These are phyloP conservation scores for Ophiocordyceps camponoti-saundersi DNA, from an alignment of 2,329 filamentous ascomycete genomes.

Conservation along the genomic window DNA sequence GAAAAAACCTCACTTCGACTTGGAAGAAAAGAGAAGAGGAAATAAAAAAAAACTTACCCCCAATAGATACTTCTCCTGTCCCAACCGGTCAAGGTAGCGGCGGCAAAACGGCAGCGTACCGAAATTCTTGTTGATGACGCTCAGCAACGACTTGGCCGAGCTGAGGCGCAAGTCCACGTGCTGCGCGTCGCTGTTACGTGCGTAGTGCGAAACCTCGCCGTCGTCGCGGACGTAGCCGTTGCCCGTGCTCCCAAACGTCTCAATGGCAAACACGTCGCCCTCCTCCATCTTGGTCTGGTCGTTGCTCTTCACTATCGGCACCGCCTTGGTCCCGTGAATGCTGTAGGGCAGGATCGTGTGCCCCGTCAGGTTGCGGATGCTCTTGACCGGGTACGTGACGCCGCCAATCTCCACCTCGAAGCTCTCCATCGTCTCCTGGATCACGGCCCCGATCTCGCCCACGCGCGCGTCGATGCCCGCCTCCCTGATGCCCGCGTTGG, in stretches of 20 bases:
- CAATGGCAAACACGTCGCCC: constrained; percentile 86
- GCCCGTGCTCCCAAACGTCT: constrained; percentile 89
- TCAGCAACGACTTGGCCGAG: constrained; percentile 73
- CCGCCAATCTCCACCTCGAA: constrained; percentile 77
- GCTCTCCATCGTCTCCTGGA: constrained; percentile 87
- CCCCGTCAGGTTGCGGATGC: constrained; percentile 73
- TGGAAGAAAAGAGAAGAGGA: not conserved
- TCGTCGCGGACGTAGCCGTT: constrained; percentile 79
- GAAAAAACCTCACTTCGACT: no score
- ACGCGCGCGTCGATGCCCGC: constrained; percentile 86
- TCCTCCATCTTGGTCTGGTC: constrained; percentile 97
- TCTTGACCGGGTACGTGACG: constrained; percentile 62
- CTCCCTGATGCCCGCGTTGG: constrained; percentile 67
- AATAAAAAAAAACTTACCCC: constrained; percentile 39
- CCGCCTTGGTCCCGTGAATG: constrained; percentile 85
- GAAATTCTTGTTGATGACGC: constrained; percentile 91
- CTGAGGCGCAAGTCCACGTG: constrained; percentile 61
- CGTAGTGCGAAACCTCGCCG: constrained; percentile 83
- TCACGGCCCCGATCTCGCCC: constrained; percentile 65
- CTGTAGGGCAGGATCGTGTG: constrained; percentile 81
- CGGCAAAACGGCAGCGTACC: constrained; percentile 82
- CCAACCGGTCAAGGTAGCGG: constrained; percentile 80
- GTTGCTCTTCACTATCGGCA: constrained; percentile 79
- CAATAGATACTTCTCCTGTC: constrained; percentile 84
- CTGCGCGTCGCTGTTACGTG: constrained; percentile 52